phyloP scores from a whole-genome alignment of 352 stramenopile species.

The Phytophthora hybrid region DNA sequence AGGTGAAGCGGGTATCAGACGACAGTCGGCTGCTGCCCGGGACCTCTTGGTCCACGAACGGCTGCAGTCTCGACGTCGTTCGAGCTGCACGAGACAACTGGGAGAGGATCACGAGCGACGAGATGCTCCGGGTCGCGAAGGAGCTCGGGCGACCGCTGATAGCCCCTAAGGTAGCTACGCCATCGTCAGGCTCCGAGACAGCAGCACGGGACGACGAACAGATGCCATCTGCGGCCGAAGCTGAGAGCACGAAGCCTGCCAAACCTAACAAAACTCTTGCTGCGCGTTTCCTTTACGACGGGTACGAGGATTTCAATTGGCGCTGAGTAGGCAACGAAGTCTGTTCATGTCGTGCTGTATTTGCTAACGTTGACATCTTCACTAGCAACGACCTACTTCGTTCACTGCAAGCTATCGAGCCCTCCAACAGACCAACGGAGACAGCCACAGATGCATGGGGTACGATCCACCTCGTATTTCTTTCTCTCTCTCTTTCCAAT shows the following conservation, averaged over 20 bases:
- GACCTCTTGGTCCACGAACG: slow-evolving; percentile 15
- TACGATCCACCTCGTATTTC: slow-evolving; percentile 5
- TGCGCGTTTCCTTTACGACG: slow-evolving; percentile 73
- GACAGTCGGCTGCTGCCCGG: slow-evolving; percentile 36
- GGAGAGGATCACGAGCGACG: slow-evolving; percentile 73
- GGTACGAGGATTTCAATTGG: slow-evolving; percentile 32
- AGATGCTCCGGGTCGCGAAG: slow-evolving; percentile 67
- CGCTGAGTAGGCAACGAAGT: not conserved
- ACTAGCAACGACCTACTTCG: slow-evolving; percentile 69
- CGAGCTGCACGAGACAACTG: slow-evolving; percentile 50
- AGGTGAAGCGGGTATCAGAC: slow-evolving; percentile 32
- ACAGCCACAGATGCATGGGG: slow-evolving; percentile 42
- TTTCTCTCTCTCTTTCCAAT: not conserved
- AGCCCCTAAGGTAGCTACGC: not conserved
- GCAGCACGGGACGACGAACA: slow-evolving; percentile 5
- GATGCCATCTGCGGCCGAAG: not conserved
- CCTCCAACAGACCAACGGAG: slow-evolving; percentile 46
- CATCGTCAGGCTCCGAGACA: not conserved
- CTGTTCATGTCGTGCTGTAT: not conserved
- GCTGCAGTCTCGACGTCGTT: slow-evolving; percentile 59
- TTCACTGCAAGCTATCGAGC: slow-evolving; percentile 68
- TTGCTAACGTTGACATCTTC: not conserved
- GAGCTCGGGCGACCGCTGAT: slow-evolving; percentile 55
- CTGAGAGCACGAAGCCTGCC: slow-evolving; percentile 24
- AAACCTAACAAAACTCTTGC: slow-evolving; percentile 24